Conservation (phyloP, 164 flowering plant genomes). For the Nelumbo lutea region DNA sequence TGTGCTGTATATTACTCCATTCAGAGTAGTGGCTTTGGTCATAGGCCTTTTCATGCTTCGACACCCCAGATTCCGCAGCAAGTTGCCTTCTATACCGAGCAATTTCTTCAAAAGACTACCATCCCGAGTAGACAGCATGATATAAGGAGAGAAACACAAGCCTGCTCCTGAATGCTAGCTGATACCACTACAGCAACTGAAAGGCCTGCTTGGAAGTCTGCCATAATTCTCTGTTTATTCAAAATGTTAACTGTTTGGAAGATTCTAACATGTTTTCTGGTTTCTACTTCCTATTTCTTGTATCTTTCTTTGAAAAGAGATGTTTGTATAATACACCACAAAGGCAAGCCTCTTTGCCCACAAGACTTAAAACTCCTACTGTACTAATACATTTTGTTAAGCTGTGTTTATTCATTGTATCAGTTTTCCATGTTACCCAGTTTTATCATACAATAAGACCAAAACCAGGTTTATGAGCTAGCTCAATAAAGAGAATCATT, state of each 20-base stretch:
- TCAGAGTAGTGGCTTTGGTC: conserved; percentile 44
- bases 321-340: background rate
- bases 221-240: background rate
- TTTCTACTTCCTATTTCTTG: background rate
- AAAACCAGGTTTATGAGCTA: background rate
- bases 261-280: no score
- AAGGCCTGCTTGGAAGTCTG: background rate
- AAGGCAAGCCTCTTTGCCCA: background rate
- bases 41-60: conserved; percentile 49
- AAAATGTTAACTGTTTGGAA: background rate
- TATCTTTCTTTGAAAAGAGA: background rate
- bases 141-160: conserved; percentile 21
- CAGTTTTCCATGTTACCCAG: background rate
- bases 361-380: background rate
- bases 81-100: conserved; percentile 62
- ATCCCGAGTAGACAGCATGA: conserved; percentile 47
- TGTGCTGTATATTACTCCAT: conserved; percentile 48
- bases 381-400: background rate
- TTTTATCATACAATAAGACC: background rate
- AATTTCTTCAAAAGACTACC: conserved; percentile 72
- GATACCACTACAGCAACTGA: background rate
- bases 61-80: conserved; percentile 66
- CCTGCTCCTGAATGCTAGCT: background rate
- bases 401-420: background rate
- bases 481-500: background rate